These are phyloP conservation scores for Amorphotheca resinae DNA, from an alignment of 495 filamentous ascomycete species.

Conservation along the genomic window DNA sequence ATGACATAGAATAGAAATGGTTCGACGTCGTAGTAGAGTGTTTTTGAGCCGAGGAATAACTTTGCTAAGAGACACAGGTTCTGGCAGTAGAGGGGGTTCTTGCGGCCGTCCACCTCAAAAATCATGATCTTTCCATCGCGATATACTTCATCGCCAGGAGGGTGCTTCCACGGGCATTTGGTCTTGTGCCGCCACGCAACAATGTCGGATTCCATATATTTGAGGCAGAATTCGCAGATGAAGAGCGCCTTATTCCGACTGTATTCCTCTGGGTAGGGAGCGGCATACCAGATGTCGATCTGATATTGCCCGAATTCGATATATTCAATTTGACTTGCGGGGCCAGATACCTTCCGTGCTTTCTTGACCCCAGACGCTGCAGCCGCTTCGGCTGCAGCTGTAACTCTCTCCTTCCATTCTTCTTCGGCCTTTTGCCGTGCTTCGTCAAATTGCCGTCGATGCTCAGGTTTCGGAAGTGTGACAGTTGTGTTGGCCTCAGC, in stretches of 20 bases:
- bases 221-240: constrained; percentile 97
- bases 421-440: constrained; percentile 84
- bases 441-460: constrained; percentile 74
- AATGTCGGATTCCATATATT: constrained; percentile 98
- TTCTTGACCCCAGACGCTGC: constrained; percentile 37
- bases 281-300: constrained; percentile 99
- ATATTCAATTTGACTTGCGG: constrained; percentile 92
- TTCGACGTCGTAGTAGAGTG: constrained; percentile 96
- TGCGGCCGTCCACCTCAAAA: constrained; percentile 93
- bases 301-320: constrained; percentile 96
- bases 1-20: constrained; percentile 98
- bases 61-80: constrained; percentile 94
- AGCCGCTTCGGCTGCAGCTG: constrained; percentile 30
- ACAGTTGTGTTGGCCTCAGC: constrained; percentile 81
- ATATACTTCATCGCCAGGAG: constrained; percentile 95
- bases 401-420: constrained; percentile 63
- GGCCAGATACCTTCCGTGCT: constrained; percentile 59
- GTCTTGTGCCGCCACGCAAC: constrained; percentile 96
- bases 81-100: constrained; percentile 95
- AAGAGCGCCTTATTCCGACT: constrained; percentile 89
- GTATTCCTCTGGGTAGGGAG: constrained; percentile 96
- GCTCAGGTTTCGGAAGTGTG: constrained; percentile 66
- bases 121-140: constrained; percentile 87
- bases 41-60: constrained; percentile 92
- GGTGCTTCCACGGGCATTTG: constrained; percentile 93